Conservation (phyloP, 257 asterid genomes). For the Penstemon barbatus region DNA sequence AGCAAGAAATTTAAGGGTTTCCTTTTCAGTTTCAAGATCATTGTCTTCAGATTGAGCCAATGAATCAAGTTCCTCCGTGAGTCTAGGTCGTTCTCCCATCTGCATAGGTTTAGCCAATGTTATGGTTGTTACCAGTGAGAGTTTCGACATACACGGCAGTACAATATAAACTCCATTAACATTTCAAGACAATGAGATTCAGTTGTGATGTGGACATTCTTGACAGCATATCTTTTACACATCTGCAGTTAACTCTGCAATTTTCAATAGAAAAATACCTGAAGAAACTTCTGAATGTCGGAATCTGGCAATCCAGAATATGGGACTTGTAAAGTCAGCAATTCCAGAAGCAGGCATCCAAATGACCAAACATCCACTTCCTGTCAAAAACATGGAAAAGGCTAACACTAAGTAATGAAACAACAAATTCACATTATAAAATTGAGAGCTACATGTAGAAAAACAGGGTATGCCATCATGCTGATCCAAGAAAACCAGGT, state of each 20-base stretch:
- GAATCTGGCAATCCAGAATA: slow-evolving; percentile 56
- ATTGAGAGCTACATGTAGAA: background rate
- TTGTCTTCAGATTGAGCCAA: slow-evolving; percentile 28
- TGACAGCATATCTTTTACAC: background rate
- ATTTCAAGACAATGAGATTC: background rate
- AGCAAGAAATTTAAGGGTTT: slow-evolving; percentile 45
- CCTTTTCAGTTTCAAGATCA: slow-evolving; percentile 32
- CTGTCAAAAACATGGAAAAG: slow-evolving; percentile 33
- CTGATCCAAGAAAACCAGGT: background rate
- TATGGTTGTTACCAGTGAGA: background rate
- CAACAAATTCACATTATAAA: background rate
- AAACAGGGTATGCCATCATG: background rate
- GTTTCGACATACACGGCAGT: background rate
- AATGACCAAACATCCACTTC: slow-evolving; percentile 94
- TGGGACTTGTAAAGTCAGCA: slow-evolving; percentile 73
- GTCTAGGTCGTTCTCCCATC: slow-evolving; percentile 50
- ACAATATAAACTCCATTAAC: background rate
- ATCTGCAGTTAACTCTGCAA: background rate
- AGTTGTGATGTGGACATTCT: background rate
- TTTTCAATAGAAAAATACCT: slow-evolving; percentile 40
- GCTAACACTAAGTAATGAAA: slow-evolving; percentile 21
- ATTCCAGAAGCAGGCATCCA: slow-evolving; percentile 82
- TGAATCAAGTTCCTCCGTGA: slow-evolving; percentile 42
- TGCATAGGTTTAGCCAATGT: slow-evolving; percentile 22
- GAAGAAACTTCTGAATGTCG: slow-evolving; percentile 49